phyloP scores from a whole-genome alignment of 352 stramenopile species.

The Globisporangium perplexum region DNA sequence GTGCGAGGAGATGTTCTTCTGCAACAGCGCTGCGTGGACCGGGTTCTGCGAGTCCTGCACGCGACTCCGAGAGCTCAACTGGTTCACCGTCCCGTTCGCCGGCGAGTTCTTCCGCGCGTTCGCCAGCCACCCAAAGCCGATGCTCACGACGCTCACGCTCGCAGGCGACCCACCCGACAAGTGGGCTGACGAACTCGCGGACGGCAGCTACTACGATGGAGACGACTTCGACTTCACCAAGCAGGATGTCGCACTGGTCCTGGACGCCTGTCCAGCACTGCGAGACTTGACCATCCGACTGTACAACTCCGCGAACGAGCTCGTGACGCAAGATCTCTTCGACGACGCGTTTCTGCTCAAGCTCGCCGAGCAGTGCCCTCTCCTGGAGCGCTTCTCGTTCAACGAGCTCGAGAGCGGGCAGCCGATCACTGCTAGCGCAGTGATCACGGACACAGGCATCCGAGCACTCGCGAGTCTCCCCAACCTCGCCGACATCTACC shows the following conservation, averaged over 20 bases:
- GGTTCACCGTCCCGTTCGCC: constrained; percentile 13
- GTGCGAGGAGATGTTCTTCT: constrained; percentile 17
- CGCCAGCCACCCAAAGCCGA: constrained; percentile 1
- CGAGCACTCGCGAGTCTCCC: constrained; percentile 7
- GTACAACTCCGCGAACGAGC: constrained; percentile 14
- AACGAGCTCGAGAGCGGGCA: constrained; percentile 13
- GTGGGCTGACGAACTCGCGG: constrained; percentile 7
- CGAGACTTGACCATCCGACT: constrained; percentile 2
- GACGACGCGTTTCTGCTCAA: constrained; percentile 10
- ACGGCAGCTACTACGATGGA: constrained; percentile 9
- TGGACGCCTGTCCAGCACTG: constrained; percentile 8
- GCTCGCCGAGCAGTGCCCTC: constrained; percentile 4
- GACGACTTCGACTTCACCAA: constrained; percentile 10
- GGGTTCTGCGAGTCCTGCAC: constrained; percentile 11
- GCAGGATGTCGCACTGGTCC: constrained; percentile 4
- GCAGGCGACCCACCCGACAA: constrained; percentile 11
- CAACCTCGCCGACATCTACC: constrained; percentile 6
- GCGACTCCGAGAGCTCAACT: constrained; percentile 11
- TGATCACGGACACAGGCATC: constrained; percentile 9
- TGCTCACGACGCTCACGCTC: constrained; percentile 11
- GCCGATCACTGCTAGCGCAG: constrained; percentile 7
- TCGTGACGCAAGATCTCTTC: constrained; percentile 11
- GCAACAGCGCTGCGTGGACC: constrained; percentile 3
- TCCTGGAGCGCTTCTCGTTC: constrained; percentile 6
- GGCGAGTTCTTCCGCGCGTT: constrained; percentile 12